phyloP scores from a whole-genome alignment of 306 rosid species.

The Begonia fuchsioides region DNA sequence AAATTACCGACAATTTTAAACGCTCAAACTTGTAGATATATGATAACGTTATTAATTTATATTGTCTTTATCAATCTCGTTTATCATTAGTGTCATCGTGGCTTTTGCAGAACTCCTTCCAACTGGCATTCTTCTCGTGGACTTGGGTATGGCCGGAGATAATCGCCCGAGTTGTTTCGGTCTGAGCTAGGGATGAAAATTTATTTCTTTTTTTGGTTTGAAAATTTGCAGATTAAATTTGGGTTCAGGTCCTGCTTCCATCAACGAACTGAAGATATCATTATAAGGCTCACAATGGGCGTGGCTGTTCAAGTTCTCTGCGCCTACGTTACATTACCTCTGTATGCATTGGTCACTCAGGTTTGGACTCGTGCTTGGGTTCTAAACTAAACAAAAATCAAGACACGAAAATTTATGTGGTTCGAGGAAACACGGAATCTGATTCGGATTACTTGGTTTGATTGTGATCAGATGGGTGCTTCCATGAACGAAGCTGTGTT shows the following conservation, averaged over 20 bases:
- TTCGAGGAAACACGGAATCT: background rate
- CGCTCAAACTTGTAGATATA: no score
- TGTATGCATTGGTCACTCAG: slow-evolving; percentile 58
- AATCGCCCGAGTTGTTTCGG: background rate
- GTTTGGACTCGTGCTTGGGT: slow-evolving; percentile 5
- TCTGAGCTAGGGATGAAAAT: background rate
- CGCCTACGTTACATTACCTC: slow-evolving; percentile 51
- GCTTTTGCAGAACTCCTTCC: slow-evolving; percentile 45
- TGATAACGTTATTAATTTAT: no score
- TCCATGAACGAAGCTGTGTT: slow-evolving; percentile 56
- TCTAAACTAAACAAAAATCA: background rate
- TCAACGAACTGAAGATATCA: slow-evolving; percentile 19
- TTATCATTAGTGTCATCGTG: background rate
- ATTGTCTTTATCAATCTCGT: no score
- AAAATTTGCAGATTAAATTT: slow-evolving; percentile 22
- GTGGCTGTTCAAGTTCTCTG: slow-evolving; percentile 30
- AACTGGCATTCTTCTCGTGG: slow-evolving; percentile 48
- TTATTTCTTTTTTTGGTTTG: background rate
- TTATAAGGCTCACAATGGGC: slow-evolving; percentile 28
- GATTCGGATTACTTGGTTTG: no score
- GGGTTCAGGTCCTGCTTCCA: slow-evolving; percentile 56
- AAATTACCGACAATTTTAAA: no score
- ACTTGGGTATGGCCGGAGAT: slow-evolving; percentile 30
- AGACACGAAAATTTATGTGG: background rate
- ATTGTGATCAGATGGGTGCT: slow-evolving; percentile 43